Evolutionary conservation across 208 protist species (phyloP), one percentile per base, ranked within the genome.

Genomic region (Acanthamoeba lugdunensis): DNA sequence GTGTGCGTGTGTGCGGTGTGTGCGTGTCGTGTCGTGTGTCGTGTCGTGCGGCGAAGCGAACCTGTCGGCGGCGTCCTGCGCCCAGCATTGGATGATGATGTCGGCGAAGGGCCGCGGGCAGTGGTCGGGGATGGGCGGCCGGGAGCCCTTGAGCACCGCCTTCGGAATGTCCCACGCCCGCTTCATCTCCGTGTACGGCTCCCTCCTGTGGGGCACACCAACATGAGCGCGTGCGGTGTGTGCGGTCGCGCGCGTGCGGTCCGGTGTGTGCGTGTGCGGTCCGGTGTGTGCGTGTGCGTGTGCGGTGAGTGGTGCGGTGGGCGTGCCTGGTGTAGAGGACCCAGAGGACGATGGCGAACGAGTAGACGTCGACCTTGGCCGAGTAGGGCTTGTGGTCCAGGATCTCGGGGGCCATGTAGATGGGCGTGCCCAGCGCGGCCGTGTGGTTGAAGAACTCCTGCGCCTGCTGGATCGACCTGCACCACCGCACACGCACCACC

Each of bases 361-460:
- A 61, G 45, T 91, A 91, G 9, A 69, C 85, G 85, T 91, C 85
- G 63, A 91, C 33, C 65, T 75, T 91, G 25, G 65, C 52, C 23
- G 85, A 91, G 65, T 91, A 91, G n/a, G 85, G 65, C 85, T 75
- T 48, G n/a, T 73, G 85, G 13, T 91, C 63, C 13, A 91, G 65
- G 33, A 91, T 75, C 85, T 91, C 85, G 1, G 85, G 85, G 11
- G 85, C 85, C 85, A 91, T 91, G 65, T 77, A 91, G 23, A 91
- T 30, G 45, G 85, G 85, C 65, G 85, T 91, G 85, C 85, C 85
- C 7, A 91, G 85, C 18, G 85, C 85, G 7, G 85, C 85, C 4
- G 85, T 91, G 85, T 91, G 85, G 52, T 91, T 91, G 58, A 75
- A 75, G 28, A 25, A 13, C 65, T 91, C 85, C 23, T 75, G 56